phyloP scores from a whole-genome alignment of 176 grass and related monocot genomes.

The Oryza nivara region DNA sequence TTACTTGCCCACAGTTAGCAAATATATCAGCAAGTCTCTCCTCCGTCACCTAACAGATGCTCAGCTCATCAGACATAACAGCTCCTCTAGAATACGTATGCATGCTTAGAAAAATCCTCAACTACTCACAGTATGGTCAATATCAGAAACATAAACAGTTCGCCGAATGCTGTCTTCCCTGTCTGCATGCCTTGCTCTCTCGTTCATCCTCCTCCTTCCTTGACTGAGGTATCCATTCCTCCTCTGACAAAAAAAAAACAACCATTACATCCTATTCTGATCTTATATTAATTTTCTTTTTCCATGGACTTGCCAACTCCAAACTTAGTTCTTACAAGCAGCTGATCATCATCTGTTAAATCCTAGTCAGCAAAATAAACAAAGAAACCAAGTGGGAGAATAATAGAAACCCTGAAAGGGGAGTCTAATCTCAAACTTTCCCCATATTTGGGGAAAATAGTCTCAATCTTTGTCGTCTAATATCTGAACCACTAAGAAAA shows the following conservation, averaged over 20 bases:
- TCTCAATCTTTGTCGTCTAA: neutral
- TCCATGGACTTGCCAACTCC: neutral
- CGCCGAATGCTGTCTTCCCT: slow-evolving; percentile 80
- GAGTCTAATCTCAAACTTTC: neutral
- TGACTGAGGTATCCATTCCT: slow-evolving; percentile 62
- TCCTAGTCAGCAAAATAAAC: slow-evolving; percentile 21
- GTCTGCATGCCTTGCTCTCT: slow-evolving; percentile 63
- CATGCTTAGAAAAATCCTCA: slow-evolving; percentile 27
- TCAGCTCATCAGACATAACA: slow-evolving; percentile 42
- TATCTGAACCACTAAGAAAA: neutral
- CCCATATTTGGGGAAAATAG: neutral
- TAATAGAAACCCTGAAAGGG: neutral
- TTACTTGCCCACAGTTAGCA: slow-evolving; percentile 87
- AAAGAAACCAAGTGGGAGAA: neutral
- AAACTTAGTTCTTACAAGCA: slow-evolving; percentile 8
- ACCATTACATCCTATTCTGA: slow-evolving; percentile 8
- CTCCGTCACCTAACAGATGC: slow-evolving; percentile 80
- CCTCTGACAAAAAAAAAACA: slow-evolving; percentile 41
- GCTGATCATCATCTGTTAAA: slow-evolving; percentile 24
- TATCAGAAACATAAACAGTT: slow-evolving; percentile 91
- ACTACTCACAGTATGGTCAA: slow-evolving; percentile 82
- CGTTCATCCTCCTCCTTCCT: slow-evolving; percentile 58
- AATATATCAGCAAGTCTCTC: slow-evolving; percentile 97
- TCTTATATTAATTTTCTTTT: neutral
- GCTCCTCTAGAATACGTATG: slow-evolving; percentile 7